Percentiles rank a stretch among this genome's conserved stretches.
Evolutionary conservation across 208 protist species (phyloP).

Genomic region (Wallacemonas sp.): DNA sequence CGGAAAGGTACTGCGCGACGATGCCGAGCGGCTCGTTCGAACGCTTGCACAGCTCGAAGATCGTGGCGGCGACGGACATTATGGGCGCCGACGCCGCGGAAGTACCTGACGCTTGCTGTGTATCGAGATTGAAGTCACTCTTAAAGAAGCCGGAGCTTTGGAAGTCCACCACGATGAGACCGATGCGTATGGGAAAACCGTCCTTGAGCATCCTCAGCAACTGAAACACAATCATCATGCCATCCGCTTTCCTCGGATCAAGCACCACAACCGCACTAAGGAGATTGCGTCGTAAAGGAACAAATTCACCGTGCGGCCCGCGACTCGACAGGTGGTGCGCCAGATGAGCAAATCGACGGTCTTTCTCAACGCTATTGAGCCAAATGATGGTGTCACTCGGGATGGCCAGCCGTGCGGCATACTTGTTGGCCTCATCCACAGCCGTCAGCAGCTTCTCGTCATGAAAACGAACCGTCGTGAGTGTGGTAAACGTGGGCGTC

Average conservation of each 20-base stretch:
- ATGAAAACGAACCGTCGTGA: not conserved
- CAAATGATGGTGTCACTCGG: constrained; percentile 19
- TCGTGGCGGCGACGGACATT: constrained; percentile 16
- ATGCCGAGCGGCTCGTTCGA: not conserved
- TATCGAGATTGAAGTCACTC: constrained; percentile 5
- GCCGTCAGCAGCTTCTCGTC: constrained; percentile 13
- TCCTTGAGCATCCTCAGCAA: constrained; percentile 18
- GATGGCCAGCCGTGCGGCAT: constrained; percentile 12
- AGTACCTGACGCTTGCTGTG: not conserved
- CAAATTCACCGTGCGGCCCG: constrained; percentile 14
- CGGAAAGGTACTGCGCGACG: constrained; percentile 2
- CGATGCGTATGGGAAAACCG: constrained; percentile 45
- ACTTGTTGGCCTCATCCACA: not conserved
- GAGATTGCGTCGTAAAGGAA: constrained; percentile 74
- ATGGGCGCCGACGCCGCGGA: constrained; percentile 9
- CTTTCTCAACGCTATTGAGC: constrained; percentile 40
- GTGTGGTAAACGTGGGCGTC: not conserved
- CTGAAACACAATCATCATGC: constrained; percentile 15
- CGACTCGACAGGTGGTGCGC: constrained; percentile 11
- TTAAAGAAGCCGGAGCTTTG: constrained; percentile 17
- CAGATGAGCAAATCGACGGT: constrained; percentile 15
- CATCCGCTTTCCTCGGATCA: constrained; percentile 35
- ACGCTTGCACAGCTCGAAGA: constrained; percentile 15
- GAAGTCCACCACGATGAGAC: constrained; percentile 45
- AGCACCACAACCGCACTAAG: constrained; percentile 61